These are phyloP conservation scores for Thielaviopsis musarum DNA, from an alignment of 2,329 filamentous ascomycete species.

Conservation along the genomic window DNA sequence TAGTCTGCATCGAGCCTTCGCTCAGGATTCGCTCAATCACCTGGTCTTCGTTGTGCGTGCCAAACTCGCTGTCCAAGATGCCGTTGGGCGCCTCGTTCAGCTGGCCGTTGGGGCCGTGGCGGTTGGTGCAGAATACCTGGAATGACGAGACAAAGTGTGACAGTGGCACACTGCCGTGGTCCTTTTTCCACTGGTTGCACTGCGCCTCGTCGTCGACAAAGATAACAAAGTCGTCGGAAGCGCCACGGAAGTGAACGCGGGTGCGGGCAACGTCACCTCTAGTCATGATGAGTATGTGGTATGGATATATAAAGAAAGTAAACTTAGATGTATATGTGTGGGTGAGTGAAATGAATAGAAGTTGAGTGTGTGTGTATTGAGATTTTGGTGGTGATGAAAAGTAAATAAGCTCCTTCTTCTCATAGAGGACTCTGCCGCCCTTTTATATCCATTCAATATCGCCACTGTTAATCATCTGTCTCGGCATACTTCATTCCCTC, in stretches of 20 bases:
- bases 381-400: neutral
- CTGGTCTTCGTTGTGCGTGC: constrained; percentile 61
- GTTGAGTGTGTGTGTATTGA: neutral
- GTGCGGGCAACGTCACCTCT: constrained; percentile 52
- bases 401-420: neutral
- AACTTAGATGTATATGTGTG: constrained; percentile 12
- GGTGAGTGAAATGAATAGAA: too few species aligned
- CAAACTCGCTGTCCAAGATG: constrained; percentile 72
- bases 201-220: constrained; percentile 42
- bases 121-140: constrained; percentile 82
- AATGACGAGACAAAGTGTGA: constrained; percentile 74
- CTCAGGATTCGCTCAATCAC: constrained; percentile 55
- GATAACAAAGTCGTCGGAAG: constrained; percentile 39
- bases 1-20: constrained; percentile 5
- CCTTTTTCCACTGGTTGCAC: constrained; percentile 66
- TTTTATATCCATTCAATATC: too few species aligned
- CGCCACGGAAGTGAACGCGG: constrained; percentile 79
- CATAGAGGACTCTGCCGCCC: too few species aligned
- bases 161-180: constrained; percentile 55
- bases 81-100: constrained; percentile 60
- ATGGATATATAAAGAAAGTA: constrained; percentile 9
- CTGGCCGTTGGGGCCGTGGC: constrained; percentile 72
- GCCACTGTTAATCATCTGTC: too few species aligned
- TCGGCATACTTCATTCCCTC: too few species aligned
- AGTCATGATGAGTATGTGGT: constrained; percentile 35